Evolutionary conservation across 495 filamentous ascomycete genomes (phyloP).

Genomic region (Beverwykella pulmonaria): DNA sequence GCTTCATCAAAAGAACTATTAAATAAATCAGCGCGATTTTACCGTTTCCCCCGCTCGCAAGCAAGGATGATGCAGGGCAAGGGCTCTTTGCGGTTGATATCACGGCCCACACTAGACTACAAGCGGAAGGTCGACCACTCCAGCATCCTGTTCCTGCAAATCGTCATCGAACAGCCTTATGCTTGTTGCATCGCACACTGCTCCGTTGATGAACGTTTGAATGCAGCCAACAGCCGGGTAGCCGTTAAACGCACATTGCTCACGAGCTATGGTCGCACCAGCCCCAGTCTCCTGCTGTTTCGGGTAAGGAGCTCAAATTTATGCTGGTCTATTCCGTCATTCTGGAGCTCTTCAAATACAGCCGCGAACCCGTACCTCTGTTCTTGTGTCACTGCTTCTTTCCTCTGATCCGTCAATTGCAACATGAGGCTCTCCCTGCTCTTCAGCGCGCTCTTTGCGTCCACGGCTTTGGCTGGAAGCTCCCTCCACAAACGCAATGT

Average conservation of each 20-base stretch:
- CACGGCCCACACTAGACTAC: not conserved
- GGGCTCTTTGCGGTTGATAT: not conserved
- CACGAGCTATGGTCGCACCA: not conserved
- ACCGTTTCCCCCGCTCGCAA: not conserved
- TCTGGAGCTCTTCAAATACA: slow-evolving; percentile 26
- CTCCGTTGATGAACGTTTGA: not conserved
- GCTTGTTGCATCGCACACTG: not conserved
- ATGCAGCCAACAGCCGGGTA: not conserved
- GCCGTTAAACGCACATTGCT: not conserved
- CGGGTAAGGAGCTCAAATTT: slow-evolving; percentile 27
- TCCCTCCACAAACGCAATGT: slow-evolving; percentile 10
- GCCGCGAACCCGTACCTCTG: not conserved
- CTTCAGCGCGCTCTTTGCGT: slow-evolving; percentile 24
- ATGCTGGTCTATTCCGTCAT: slow-evolving; percentile 26
- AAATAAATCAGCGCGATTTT: not conserved
- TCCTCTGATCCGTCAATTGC: not conserved
- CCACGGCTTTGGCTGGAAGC: slow-evolving; percentile 24
- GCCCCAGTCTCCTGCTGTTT: slow-evolving; percentile 21
- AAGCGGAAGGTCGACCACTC: not conserved
- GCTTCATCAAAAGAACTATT: not conserved
- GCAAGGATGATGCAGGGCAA: not conserved
- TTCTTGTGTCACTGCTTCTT: not conserved
- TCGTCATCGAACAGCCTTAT: slow-evolving; percentile 10
- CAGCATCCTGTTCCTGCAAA: not conserved
- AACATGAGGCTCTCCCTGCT: slow-evolving; percentile 31